Evolutionary conservation across 78 protist species (phyloP), one percentile per base, ranked within the genome.

Genomic region (Dictyostelium discoideum): DNA sequence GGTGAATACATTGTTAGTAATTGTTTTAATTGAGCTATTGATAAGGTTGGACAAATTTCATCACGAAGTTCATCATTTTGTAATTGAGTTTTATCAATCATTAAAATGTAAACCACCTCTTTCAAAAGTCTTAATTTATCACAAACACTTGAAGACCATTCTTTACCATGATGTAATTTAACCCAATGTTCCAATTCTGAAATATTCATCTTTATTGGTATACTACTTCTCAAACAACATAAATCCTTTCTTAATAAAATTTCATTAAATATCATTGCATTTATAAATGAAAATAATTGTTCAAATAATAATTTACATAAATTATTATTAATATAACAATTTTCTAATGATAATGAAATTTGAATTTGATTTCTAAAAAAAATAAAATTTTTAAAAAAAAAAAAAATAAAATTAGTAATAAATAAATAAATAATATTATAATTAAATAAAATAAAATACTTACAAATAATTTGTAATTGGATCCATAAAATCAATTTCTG

Each of bases 171-270:
- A 72, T 82, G 86, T 20, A 44, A 29, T 85, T 90, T 90, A 3
- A 85, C 74, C 95, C 95, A 90, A 60, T 90, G 81, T 50, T 90
- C 95, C 42, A 90, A 48, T 32, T 90, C 95, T 65, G 95, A 90
- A 2, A 90, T 90, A 69, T 90, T 90, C 84, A 90, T 82, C 67
- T 90, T 90, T 16, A 90, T n/a, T 37, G 85, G 95, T 14, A 90
- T 90, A 50, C 89, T 82, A 37, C 95, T 90, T 29, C 89, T 72
- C 16, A 82, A 14, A 69, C 95, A 82, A 82, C 95, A 90, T 54
- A 90, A 50, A 73, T 90, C 95, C 22, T 83, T 82, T 67, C 95
- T 82, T 65, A 90, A 54, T 14, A 90, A 40, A 7, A 90, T 90
- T 72, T 90, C 95, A 82, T 90, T 90, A 48, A 90, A 90, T 60